Percentiles rank a stretch among this genome's conserved stretches.
phyloP scores from a whole-genome alignment of 257 asterid species.

The Gentiana dahurica region DNA sequence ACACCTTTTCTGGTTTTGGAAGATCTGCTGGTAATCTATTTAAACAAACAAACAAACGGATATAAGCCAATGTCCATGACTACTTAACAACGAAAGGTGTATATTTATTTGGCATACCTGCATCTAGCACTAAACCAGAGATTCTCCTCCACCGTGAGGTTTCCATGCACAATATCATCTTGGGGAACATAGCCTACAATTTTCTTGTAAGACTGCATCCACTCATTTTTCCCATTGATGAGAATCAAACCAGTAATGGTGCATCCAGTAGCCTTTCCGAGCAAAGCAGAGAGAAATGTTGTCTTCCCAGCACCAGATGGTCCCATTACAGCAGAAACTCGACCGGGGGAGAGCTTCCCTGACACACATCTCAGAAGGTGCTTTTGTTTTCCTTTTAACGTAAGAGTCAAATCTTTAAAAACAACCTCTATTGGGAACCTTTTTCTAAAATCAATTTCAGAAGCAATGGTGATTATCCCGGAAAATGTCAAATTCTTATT shows the following conservation, averaged over 20 bases:
- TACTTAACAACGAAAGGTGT: not conserved
- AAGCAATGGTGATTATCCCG: slow-evolving; percentile 76
- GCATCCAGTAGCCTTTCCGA: slow-evolving; percentile 95
- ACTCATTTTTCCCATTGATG: slow-evolving; percentile 65
- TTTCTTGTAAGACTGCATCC: slow-evolving; percentile 76
- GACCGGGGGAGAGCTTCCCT: slow-evolving; percentile 82
- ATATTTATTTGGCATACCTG: slow-evolving; percentile 40
- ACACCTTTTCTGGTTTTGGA: slow-evolving; percentile 68
- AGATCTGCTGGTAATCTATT: slow-evolving; percentile 64
- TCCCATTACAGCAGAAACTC: slow-evolving; percentile 97
- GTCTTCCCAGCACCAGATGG: slow-evolving; percentile 99
- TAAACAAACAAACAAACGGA: not conserved
- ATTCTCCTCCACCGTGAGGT: slow-evolving; percentile 96
- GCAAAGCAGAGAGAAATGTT: slow-evolving; percentile 88
- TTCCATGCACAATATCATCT: slow-evolving; percentile 96
- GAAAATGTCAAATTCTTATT: slow-evolving; percentile 76
- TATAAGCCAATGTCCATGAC: not conserved
- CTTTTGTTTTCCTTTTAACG: slow-evolving; percentile 74
- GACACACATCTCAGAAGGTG: slow-evolving; percentile 83
- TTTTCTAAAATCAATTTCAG: slow-evolving; percentile 45
- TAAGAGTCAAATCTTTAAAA: slow-evolving; percentile 81
- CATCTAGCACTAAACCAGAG: slow-evolving; percentile 99
- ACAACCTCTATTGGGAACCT: slow-evolving; percentile 81
- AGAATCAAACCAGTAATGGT: slow-evolving; percentile 64
- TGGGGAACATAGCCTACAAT: slow-evolving; percentile 94